A percentile compares a stretch with the other conserved stretches of the same genome.
These are phyloP conservation scores for Magnolia sinica DNA, from an alignment of 164 flowering plant genomes.

Conservation along the genomic window DNA sequence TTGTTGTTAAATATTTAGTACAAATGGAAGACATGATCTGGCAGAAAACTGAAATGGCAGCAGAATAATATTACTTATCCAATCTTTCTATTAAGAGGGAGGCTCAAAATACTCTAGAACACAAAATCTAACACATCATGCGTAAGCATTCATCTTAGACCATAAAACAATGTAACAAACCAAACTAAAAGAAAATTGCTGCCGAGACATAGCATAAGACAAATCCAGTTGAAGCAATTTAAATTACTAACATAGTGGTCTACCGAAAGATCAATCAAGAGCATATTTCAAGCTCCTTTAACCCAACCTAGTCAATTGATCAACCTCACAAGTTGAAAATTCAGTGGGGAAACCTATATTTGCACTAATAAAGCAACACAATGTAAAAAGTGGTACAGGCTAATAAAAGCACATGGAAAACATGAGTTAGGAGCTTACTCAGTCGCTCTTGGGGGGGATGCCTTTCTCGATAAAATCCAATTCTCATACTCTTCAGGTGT, in stretches of 20 bases:
- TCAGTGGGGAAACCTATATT: neutral
- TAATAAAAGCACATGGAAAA: neutral
- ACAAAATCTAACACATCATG: neutral
- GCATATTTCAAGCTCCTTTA: neutral
- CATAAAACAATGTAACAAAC: neutral
- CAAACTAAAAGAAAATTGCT: neutral
- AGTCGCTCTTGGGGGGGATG: conserved; percentile 11
- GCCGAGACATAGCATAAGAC: neutral
- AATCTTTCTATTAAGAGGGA: no score
- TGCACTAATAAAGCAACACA: neutral
- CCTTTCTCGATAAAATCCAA: neutral
- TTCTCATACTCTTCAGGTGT: conserved; percentile 5
- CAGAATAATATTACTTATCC: no score
- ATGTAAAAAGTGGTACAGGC: neutral
- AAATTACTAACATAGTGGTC: neutral
- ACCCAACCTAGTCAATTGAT: neutral
- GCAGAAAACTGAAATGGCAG: no score
- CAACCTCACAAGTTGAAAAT: neutral
- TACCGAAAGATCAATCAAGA: neutral
- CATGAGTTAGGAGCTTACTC: conserved; percentile 1
- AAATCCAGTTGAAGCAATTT: neutral
- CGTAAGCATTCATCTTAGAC: neutral
- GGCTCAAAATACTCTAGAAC: no score
- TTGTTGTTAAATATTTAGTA: no score
- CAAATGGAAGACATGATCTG: no score